Percentiles rank a stretch among this genome's conserved stretches.
Conservation (phyloP, 495 filamentous ascomycete species). For the Talaromyces stipitatus region DNA sequence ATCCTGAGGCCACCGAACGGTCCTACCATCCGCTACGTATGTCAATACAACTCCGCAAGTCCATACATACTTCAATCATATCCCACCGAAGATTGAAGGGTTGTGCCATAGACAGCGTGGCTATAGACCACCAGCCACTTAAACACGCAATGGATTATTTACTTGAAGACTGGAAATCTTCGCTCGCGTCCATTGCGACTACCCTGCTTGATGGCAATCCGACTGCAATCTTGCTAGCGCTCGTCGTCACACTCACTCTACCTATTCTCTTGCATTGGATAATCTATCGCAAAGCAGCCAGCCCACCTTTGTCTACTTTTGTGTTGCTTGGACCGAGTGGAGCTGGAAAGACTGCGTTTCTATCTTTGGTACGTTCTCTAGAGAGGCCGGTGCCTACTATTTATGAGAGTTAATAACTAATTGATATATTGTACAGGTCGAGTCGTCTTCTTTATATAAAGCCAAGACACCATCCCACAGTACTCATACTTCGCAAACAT, state of each 20-base stretch:
- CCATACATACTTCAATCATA: neutral
- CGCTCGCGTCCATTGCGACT: constrained; percentile 29
- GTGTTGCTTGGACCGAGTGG: constrained; percentile 78
- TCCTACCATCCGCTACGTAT: neutral
- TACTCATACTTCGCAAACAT: constrained; percentile 78
- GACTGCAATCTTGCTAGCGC: constrained; percentile 51
- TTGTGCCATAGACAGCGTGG: neutral
- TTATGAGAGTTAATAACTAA: neutral
- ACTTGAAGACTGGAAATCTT: constrained; percentile 21
- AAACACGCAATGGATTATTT: constrained; percentile 6
- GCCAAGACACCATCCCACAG: constrained; percentile 12
- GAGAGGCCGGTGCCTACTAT: neutral
- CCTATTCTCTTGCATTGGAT: constrained; percentile 73
- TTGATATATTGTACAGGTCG: constrained; percentile 32
- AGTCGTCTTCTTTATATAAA: constrained; percentile 30
- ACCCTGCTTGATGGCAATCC: constrained; percentile 35
- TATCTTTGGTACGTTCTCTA: constrained; percentile 59
- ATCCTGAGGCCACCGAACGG: neutral
- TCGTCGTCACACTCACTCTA: constrained; percentile 60
- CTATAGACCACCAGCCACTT: neutral
- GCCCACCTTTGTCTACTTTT: constrained; percentile 68
- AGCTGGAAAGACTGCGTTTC: constrained; percentile 80
- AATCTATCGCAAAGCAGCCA: constrained; percentile 58
- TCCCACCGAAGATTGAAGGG: neutral
- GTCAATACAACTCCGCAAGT: too few species aligned